These are phyloP conservation scores for Soucietia sequanensis DNA, from an alignment of 805 yeast genomes.

Conservation along the genomic window DNA sequence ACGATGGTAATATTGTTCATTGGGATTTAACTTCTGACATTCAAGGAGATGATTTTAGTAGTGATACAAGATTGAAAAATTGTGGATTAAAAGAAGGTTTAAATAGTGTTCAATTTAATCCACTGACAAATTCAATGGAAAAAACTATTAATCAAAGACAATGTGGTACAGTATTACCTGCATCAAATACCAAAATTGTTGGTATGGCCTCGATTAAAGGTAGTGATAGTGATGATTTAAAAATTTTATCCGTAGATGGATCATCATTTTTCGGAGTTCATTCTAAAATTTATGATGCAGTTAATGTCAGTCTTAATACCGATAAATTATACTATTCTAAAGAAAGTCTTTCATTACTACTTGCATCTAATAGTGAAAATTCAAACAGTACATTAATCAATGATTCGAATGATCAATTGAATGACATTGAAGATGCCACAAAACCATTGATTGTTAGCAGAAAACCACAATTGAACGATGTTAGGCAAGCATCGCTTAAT, in stretches of 20 bases:
- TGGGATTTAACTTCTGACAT: conserved; percentile 53
- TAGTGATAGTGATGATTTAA: conserved; percentile 25
- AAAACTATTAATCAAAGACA: conserved; percentile 41
- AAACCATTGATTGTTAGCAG: conserved; percentile 10
- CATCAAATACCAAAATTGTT: conserved; percentile 51
- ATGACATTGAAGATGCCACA: conserved; percentile 8
- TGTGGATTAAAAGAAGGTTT: conserved; percentile 51
- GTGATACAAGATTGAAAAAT: conserved; percentile 9
- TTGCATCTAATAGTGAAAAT: conserved; percentile 8
- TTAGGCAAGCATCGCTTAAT: background rate
- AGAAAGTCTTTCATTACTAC: conserved; percentile 25
- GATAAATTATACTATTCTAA: conserved; percentile 28
- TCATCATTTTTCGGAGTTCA: conserved; percentile 59
- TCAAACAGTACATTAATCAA: conserved; percentile 18
- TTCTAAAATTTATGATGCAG: conserved; percentile 34
- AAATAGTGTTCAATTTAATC: conserved; percentile 37
- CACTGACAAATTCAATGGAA: conserved; percentile 29
- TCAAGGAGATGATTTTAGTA: conserved; percentile 9
- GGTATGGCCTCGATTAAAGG: conserved; percentile 39
- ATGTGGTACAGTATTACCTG: conserved; percentile 64
- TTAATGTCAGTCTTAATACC: conserved; percentile 17
- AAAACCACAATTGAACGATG: too few relatives aligned
- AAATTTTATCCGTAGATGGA: conserved; percentile 53
- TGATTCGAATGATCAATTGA: conserved; percentile 9
- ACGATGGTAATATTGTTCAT: conserved; percentile 65